Percentiles rank a stretch among this genome's conserved stretches.
phyloP scores from a whole-genome alignment of 1,284 basidiomycete genomes.

The Hypsizygus ulmarius region DNA sequence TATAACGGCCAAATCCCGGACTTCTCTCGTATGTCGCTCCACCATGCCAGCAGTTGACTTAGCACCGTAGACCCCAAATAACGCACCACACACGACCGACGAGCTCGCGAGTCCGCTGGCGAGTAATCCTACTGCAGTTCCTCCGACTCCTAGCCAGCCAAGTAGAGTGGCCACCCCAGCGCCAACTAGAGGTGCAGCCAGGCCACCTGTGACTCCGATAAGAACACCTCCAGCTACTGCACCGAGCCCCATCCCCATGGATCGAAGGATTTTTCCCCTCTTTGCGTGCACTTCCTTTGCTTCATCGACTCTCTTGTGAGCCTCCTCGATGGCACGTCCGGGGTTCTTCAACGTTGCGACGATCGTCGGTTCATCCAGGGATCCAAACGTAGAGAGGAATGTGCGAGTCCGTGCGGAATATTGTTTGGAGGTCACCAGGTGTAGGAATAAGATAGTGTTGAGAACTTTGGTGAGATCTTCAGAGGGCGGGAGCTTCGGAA shows the following conservation, averaged over 20 bases:
- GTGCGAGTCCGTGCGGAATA: slow-evolving; percentile 55
- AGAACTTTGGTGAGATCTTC: slow-evolving; percentile 37
- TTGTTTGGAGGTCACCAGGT: slow-evolving; percentile 45
- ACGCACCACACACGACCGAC: slow-evolving; percentile 52
- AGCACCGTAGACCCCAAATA: slow-evolving; percentile 60
- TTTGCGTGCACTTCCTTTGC: slow-evolving; percentile 43
- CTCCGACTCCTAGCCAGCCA: slow-evolving; percentile 52
- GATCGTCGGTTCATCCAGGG: slow-evolving; percentile 44
- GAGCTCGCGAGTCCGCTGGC: slow-evolving; percentile 56
- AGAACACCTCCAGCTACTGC: slow-evolving; percentile 56
- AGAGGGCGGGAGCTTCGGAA: slow-evolving; percentile 39
- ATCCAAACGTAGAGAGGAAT: slow-evolving; percentile 42
- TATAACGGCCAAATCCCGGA: slow-evolving; percentile 51
- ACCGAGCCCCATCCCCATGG: slow-evolving; percentile 50
- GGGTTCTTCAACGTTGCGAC: slow-evolving; percentile 51
- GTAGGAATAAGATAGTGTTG: slow-evolving; percentile 50
- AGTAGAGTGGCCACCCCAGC: slow-evolving; percentile 49
- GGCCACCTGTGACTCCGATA: slow-evolving; percentile 53
- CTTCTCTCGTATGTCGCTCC: slow-evolving; percentile 48
- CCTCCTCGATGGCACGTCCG: slow-evolving; percentile 42
- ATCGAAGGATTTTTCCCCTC: slow-evolving; percentile 40
- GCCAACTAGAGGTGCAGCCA: slow-evolving; percentile 59
- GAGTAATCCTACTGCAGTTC: slow-evolving; percentile 50
- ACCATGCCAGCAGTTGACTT: slow-evolving; percentile 48
- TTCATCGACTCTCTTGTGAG: slow-evolving; percentile 40